A percentile compares a stretch with the other conserved stretches of the same genome.
Conservation (phyloP, 169 alveolate species). For the Miamiensis avidus region DNA sequence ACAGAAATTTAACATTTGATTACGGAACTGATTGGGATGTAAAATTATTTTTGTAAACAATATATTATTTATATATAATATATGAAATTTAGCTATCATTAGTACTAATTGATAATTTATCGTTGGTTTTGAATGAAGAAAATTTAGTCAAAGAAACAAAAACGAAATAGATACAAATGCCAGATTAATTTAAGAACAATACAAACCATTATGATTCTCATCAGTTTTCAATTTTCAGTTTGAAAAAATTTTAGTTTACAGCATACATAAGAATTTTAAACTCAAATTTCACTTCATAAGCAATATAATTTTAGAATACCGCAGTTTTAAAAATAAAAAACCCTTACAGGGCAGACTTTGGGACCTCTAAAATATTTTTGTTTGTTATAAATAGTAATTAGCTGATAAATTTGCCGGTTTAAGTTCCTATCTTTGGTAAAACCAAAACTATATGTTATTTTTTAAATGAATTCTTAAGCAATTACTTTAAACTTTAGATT, state of each 20-base stretch:
- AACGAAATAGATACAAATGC: constrained; percentile 60
- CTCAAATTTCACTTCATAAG: constrained; percentile 52
- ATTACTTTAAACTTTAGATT: constrained; percentile 25
- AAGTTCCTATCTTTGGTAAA: constrained; percentile 50
- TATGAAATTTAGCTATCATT: no score
- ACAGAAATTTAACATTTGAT: not conserved
- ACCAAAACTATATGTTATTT: no score
- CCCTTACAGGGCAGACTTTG: constrained; percentile 69
- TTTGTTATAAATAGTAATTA: constrained; percentile 37
- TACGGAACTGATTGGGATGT: constrained; percentile 19
- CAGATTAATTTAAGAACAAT: constrained; percentile 26
- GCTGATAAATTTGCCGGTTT: constrained; percentile 53
- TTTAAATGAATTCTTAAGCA: no score
- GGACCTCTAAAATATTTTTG: constrained; percentile 39
- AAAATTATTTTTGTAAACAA: no score
- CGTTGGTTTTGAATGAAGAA: no score
- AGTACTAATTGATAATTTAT: no score
- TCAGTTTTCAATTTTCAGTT: constrained; percentile 60
- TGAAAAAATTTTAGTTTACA: constrained; percentile 43
- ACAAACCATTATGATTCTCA: constrained; percentile 52
- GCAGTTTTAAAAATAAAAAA: constrained; percentile 57
- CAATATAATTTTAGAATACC: constrained; percentile 53
- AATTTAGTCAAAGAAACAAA: no score
- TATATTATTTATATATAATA: not conserved
- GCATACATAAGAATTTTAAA: constrained; percentile 63